Conservation (phyloP, 192 early-diverging fungal species). For the Chytriomyces sp. region DNA sequence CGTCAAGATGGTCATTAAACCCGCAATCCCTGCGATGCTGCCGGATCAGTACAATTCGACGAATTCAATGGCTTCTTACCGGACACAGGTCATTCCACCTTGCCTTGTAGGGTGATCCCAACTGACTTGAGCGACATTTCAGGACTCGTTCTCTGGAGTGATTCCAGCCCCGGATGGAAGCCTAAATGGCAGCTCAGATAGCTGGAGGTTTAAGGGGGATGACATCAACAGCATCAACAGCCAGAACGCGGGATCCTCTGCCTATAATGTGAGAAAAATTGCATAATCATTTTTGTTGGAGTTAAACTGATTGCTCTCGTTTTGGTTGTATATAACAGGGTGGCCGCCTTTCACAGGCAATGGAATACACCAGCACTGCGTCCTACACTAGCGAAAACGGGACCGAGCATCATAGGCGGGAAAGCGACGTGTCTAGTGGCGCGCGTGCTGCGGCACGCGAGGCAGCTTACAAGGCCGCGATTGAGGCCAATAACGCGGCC, state of each 20-base stretch:
- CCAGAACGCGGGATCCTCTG: not conserved
- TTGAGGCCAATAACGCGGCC: constrained; percentile 16
- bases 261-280: not conserved
- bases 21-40: not conserved
- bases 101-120: not conserved
- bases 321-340: not conserved
- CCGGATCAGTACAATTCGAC: constrained; percentile 5
- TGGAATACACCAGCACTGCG: not conserved
- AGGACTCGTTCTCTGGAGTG: constrained; percentile 11
- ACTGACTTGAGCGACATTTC: not conserved
- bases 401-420: not conserved
- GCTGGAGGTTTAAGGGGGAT: constrained; percentile 10
- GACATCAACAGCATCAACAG: not conserved
- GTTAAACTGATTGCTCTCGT: not conserved
- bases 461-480: constrained; percentile 14
- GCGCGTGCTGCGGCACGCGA: not conserved
- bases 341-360: not conserved
- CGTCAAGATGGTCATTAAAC: not conserved
- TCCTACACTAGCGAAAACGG: not conserved
- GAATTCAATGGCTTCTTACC: constrained; percentile 13
- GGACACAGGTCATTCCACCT: not conserved
- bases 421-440: too few species aligned
- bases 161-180: constrained; percentile 10
- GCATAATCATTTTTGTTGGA: not conserved
- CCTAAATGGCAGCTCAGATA: not conserved